These are phyloP conservation scores for Coemansia sp. DNA, from an alignment of 192 early-diverging fungal genomes.

Conservation along the genomic window DNA sequence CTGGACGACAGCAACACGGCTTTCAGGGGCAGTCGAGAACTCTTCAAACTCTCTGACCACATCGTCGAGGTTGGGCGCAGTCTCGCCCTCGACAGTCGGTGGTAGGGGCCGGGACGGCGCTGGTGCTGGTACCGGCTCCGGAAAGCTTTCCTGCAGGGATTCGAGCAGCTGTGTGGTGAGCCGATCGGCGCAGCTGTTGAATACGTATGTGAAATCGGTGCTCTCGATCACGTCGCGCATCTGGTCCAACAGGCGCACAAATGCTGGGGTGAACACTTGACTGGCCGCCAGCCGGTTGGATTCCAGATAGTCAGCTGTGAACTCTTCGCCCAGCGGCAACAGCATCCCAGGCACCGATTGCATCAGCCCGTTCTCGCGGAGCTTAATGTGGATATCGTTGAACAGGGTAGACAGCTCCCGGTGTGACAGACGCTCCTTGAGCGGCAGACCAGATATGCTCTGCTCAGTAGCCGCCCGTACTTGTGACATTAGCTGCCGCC, in stretches of 20 bases:
- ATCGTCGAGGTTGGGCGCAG: conserved; percentile 43
- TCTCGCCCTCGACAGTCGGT: conserved; percentile 45
- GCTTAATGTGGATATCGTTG: conserved; percentile 53
- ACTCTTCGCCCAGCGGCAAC: conserved; percentile 41
- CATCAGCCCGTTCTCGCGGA: conserved; percentile 52
- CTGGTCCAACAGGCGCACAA: conserved; percentile 79
- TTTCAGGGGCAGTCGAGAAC: conserved; percentile 47
- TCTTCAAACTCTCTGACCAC: conserved; percentile 63
- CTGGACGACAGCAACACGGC: conserved; percentile 60
- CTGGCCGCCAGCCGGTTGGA: conserved; percentile 43
- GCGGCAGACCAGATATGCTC: conserved; percentile 47
- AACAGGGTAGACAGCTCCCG: conserved; percentile 62
- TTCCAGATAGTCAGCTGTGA: conserved; percentile 33
- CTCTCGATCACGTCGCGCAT: conserved; percentile 85
- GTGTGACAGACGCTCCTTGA: conserved; percentile 65
- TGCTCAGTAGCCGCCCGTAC: conserved; percentile 58
- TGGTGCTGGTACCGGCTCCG: conserved; percentile 34
- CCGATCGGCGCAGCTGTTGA: conserved; percentile 48
- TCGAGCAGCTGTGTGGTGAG: conserved; percentile 50
- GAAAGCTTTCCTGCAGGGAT: conserved; percentile 53
- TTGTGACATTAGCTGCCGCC: conserved; percentile 67
- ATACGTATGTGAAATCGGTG: conserved; percentile 41
- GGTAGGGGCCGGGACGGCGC: conserved; percentile 32
- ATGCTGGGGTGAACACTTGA: conserved; percentile 59
- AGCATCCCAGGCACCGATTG: conserved; percentile 26